Percentiles rank a stretch among this genome's conserved stretches.
Conservation (phyloP, 2,329 filamentous ascomycete genomes). For the Fusarium pininemorale region DNA sequence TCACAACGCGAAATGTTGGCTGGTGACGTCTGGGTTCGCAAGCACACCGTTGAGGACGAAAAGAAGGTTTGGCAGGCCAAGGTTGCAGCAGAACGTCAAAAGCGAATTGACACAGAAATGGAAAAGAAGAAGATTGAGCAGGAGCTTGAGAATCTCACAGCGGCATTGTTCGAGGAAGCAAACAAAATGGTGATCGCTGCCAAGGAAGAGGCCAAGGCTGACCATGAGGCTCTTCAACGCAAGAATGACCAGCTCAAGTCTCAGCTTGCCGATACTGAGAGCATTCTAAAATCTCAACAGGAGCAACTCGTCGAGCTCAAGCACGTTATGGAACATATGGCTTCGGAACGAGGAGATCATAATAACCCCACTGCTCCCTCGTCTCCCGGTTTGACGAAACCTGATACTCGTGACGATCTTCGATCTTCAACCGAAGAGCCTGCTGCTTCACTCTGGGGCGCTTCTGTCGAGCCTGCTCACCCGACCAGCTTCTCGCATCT, state of each 20-base stretch:
- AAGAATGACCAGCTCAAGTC: slow-evolving; percentile 88
- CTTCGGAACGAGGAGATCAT: slow-evolving; percentile 75
- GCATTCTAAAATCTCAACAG: slow-evolving; percentile 86
- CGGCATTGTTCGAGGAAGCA: slow-evolving; percentile 95
- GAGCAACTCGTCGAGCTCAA: slow-evolving; percentile 94
- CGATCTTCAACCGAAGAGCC: slow-evolving; percentile 44
- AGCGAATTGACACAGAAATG: slow-evolving; percentile 72
- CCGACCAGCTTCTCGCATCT: slow-evolving; percentile 83
- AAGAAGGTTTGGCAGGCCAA: slow-evolving; percentile 67
- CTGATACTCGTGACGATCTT: slow-evolving; percentile 66
- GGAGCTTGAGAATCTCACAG: slow-evolving; percentile 89
- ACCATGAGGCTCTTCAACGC: slow-evolving; percentile 81
- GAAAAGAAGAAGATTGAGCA: slow-evolving; percentile 91
- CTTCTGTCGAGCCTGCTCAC: slow-evolving; percentile 58
- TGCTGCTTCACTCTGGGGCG: slow-evolving; percentile 45
- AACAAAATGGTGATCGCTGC: slow-evolving; percentile 96
- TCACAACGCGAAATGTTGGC: slow-evolving; percentile 77
- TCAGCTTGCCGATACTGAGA: slow-evolving; percentile 87
- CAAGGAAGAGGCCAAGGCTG: slow-evolving; percentile 86
- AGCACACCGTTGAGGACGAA: slow-evolving; percentile 77
- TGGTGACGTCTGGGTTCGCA: slow-evolving; percentile 79
- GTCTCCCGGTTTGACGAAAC: slow-evolving; percentile 78
- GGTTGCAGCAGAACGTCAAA: slow-evolving; percentile 71
- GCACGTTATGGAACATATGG: slow-evolving; percentile 88
- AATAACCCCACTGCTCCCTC: slow-evolving; percentile 79